phyloP scores from a whole-genome alignment of 495 filamentous ascomycete species.

The Penicillium alfredii region DNA sequence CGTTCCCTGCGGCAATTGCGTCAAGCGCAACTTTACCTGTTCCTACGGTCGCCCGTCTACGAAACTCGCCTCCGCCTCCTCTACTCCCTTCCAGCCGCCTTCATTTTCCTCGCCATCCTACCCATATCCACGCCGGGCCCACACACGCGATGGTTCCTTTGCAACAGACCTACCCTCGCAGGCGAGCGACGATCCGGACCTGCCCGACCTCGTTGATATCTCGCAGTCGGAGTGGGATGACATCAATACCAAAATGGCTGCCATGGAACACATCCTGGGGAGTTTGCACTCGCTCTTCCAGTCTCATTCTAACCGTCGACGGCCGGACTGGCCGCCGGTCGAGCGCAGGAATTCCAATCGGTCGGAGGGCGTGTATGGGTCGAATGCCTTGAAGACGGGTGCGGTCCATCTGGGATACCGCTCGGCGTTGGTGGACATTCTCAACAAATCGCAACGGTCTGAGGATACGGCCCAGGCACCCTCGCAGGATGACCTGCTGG shows the following conservation, averaged over 20 bases:
- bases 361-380: conserved; percentile 44
- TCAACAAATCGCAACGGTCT: conserved; percentile 35
- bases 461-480: conserved; percentile 46
- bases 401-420: conserved; percentile 52
- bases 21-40: conserved; percentile 64
- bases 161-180: conserved; percentile 9
- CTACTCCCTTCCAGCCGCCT: conserved; percentile 13
- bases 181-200: conserved; percentile 18
- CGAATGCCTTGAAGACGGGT: conserved; percentile 39
- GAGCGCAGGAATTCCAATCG: conserved; percentile 17
- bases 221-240: conserved; percentile 43
- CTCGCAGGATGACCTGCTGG: conserved; percentile 72
- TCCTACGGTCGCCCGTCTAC: conserved; percentile 60
- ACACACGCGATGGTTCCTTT: conserved; percentile 12
- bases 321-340: conserved; percentile 7
- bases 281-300: conserved; percentile 36
- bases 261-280: conserved; percentile 40
- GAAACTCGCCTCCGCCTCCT: conserved; percentile 10
- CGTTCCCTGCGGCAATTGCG: conserved; percentile 65
- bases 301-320: conserved; percentile 24
- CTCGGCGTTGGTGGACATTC: conserved; percentile 49
- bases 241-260: conserved; percentile 39
- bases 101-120: conserved; percentile 14
- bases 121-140: conserved; percentile 3
- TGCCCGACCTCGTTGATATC: conserved; percentile 31